Base-by-base conservation (phyloP, 1,139 yeast species). In the Pichia sp. region DNA sequence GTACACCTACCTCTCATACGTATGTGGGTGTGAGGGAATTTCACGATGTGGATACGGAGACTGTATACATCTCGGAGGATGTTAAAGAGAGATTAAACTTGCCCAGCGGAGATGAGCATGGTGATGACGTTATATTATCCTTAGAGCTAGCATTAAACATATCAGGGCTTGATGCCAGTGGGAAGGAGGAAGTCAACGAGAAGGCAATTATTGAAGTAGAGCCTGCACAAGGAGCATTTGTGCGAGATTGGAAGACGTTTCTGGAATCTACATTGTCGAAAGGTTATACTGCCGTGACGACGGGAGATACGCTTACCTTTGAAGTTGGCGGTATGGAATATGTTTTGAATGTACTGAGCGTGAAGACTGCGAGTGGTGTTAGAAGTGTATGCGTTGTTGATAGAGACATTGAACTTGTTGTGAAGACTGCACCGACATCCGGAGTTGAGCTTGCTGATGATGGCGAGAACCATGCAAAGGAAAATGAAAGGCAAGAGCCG, bases 361-460 rank as follows among this genome's bases (percentile, higher is more conserved):
- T 40, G 4, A 38, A 38, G 28, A 78, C 79, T 7, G 21, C 26
- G 2, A 42, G 42, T n/a, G 32, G 27, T 15, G 26, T 38, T 12
- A 62, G 56, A 0, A 49, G 59, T 2, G 78, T 78, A 0, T 70
- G 83, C 39, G 72, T 83, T 22, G 69, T 82, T 6, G 87, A 82
- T 50, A 77, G 91, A 1, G 91, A 82, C 51, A 60, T 81, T 20
- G 69, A 66, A 11, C 59, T 82, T 29, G 77, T 74, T 35, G 63
- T 80, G 6, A 66, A 65, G 2, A 11, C 19, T 14, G 75, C 77
- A 0, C 47, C 67, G 30, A 60, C 66, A 46, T 71, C 29, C 27
- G 33, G 25, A 16, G 39, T 25, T 10, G 18, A 16, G 15, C 35
- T 35, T 4, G 46, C n/a, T n/a, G n/a, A n/a, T n/a, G n/a, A n/a